Evolutionary conservation across 202 grass and related monocot species (phyloP), one percentile per base, ranked within the genome.

Genomic region (Carex arenaria): DNA sequence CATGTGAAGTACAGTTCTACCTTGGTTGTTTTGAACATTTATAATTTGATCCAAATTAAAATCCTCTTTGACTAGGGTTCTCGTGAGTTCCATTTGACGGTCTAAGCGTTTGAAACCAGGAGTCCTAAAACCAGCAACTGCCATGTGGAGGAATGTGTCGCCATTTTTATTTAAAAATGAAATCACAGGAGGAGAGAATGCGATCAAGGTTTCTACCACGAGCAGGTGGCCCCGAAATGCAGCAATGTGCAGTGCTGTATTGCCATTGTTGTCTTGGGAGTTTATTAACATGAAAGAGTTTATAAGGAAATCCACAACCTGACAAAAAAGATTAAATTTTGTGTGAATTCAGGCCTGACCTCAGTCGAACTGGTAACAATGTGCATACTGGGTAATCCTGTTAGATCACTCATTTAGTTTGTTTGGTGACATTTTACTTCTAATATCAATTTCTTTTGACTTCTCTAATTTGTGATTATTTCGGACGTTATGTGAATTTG

Each of bases 191-290:
- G 96, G 88, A 72, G 86, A 99, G 30, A 83, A 90, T 45, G 55
- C 64, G 54, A 89, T 65, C 72, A 99, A 72, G 60, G 82, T 84
- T 74, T 96, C 84, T 18, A 96, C 80, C 63, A 96, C 91, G 18
- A 82, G 65, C 64, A 89, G 85, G 57, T 99, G 87, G 55, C 96
- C 96, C 80, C 88, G 86, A 67, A 96, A 99, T 31, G 93, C 88
- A 2, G 96, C 93, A 67, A 96, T 87, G 89, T 99, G 96, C 76
- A 99, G 60, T 64, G 96, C 91, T 38, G 88, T 99, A 83, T 96
- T 99, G 79, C 96, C 93, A 28, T 94, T 88, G 72, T 89, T 91
- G 85, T 99, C 96, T 65, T 89, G 90, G 34, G 83, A 81, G 40
- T 87, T 85, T 62, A 91, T 88, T n/a, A 99, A 78, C 42, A 89